Evolutionary conservation across 2,329 filamentous ascomycete species (phyloP), one percentile per base, ranked within the genome.

Genomic region (Metarhizium sp.): DNA sequence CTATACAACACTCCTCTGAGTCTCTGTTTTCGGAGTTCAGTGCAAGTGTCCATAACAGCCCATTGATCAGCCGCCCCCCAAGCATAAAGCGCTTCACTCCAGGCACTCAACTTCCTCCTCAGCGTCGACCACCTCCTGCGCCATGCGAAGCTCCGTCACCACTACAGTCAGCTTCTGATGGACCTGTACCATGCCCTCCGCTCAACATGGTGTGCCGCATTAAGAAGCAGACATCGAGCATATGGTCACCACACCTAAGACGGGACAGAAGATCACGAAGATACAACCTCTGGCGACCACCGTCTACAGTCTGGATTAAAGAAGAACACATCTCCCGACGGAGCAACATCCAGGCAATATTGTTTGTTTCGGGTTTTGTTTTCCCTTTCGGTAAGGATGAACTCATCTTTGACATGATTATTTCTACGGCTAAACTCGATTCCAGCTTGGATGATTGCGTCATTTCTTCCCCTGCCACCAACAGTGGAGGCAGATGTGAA

Each of bases 331-430:
- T 82, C 3, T 77, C 87, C 59, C 85, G 84, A 52, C 80, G 81
- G 59, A 80, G 87, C 58, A 92, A 92, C 64, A 72, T 84, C 50
- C 90, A 95, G 69, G 79, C 92, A 34, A 74, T 87, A 53, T 74
- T 89, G 51, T 95, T 95, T 70, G 82, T 85, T 55, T 46, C 86
- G 50, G 90, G 90, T 29, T 95, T 95, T 64, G 73, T 92, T 50
- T 82, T 90, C 64, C 90, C 89, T 6, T 78, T 90, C 58, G 77
- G 84, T 87, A 72, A 70, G 82, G 69, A 38, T 50, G 6, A 2
- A 16, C n/a, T 11, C 30, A 13, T 18, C 6, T 6, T 25, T 29
- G 10, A 46, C 3, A 11, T 29, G 49, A 4, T 45, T 32, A 25
- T 65, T 66, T 64, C 61, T 59, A 56, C 50, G 11, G 45, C 58